Conservation (phyloP, 2,329 filamentous ascomycete genomes). For the Pseudogymnoascus sp. region DNA sequence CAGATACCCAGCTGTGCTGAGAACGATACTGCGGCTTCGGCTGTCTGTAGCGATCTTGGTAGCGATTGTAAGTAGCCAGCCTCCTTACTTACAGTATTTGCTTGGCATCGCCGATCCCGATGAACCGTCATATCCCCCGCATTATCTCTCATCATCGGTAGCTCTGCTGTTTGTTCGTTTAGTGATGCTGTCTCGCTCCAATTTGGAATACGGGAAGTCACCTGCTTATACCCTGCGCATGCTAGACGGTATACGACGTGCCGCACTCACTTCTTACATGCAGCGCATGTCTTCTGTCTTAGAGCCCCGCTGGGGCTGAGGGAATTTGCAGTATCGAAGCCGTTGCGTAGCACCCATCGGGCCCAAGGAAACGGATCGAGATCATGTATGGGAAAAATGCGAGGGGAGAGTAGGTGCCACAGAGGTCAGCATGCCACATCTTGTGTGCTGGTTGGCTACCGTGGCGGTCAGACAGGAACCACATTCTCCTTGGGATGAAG, state of each 20-base stretch:
- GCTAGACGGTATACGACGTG: neutral
- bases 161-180: neutral
- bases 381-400: neutral
- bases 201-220: constrained; percentile 1
- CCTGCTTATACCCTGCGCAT: neutral
- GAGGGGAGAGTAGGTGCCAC: neutral
- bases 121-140: neutral
- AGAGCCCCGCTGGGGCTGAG: neutral
- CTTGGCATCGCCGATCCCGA: constrained; percentile 2
- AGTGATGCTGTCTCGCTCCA: neutral
- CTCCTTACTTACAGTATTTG: neutral
- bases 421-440: neutral
- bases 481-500: neutral
- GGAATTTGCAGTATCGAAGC: neutral
- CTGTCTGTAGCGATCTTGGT: neutral
- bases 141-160: neutral
- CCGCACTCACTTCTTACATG: neutral
- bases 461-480: neutral
- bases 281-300: neutral
- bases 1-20: neutral
- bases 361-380: neutral
- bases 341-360: neutral
- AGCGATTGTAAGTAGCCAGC: neutral
- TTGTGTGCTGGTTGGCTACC: constrained; percentile 1
- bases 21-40: neutral